These are phyloP conservation scores for Vanderwaltozyma yarrowii DNA, from an alignment of 805 yeast species.

Conservation along the genomic window DNA sequence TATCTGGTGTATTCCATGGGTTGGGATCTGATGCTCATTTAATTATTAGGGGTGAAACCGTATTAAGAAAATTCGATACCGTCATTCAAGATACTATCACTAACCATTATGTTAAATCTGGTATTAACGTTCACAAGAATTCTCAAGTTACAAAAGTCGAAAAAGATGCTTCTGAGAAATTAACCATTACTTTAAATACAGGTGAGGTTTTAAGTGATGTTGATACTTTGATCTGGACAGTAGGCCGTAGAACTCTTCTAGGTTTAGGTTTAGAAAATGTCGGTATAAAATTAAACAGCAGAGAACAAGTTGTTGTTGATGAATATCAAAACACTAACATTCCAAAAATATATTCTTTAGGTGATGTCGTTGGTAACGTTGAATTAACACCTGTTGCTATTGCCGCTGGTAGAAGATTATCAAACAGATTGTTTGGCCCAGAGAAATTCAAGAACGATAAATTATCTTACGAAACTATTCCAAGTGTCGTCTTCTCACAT, in stretches of 20 bases:
- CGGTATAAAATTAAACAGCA: constrained; percentile 53
- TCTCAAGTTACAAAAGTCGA: constrained; percentile 42
- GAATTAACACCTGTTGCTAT: constrained; percentile 98
- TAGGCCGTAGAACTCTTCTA: constrained; percentile 75
- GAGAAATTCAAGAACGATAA: constrained; percentile 58
- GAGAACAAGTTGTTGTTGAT: constrained; percentile 64
- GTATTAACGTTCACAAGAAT: constrained; percentile 69
- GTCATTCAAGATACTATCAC: constrained; percentile 72
- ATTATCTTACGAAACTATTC: constrained; percentile 78
- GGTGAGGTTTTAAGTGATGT: constrained; percentile 49
- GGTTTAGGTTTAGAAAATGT: constrained; percentile 69
- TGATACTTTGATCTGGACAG: constrained; percentile 84
- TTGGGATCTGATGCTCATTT: constrained; percentile 80
- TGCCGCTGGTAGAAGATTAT: constrained; percentile 91
- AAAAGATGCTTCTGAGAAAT: constrained; percentile 39
- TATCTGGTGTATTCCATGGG: constrained; percentile 88
- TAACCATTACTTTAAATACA: constrained; percentile 37
- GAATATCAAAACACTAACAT: constrained; percentile 79
- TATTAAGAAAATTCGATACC: constrained; percentile 79
- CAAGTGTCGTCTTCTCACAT: constrained; percentile 95
- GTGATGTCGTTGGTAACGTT: constrained; percentile 88
- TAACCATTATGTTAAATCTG: constrained; percentile 68
- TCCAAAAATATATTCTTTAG: constrained; percentile 68
- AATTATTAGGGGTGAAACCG: constrained; percentile 84
- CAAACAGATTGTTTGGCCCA: constrained; percentile 87